A percentile compares a stretch with the other conserved stretches of the same genome.
phyloP scores from a whole-genome alignment of 306 rosid species.

The Dryas drummondii region DNA sequence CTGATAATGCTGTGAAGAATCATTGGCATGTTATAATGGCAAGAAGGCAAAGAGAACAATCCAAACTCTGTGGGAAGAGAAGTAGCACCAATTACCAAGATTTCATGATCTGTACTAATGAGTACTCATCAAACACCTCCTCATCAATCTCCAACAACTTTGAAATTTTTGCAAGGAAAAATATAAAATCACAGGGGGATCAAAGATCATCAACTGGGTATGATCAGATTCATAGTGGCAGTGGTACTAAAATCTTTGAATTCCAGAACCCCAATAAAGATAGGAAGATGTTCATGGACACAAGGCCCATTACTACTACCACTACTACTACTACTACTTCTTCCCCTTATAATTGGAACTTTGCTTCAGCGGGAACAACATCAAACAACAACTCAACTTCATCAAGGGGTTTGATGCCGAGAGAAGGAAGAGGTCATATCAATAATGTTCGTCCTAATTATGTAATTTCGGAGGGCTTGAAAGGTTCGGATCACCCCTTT shows the following conservation, averaged over 20 bases:
- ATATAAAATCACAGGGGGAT: slow-evolving; percentile 18
- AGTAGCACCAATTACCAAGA: slow-evolving; percentile 41
- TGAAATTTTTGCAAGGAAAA: slow-evolving; percentile 22
- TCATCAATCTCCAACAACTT: slow-evolving; percentile 13
- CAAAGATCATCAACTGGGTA: slow-evolving; percentile 28
- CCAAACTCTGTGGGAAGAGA: slow-evolving; percentile 64
- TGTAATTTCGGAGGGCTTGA: slow-evolving; percentile 35
- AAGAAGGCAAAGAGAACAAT: slow-evolving; percentile 83
- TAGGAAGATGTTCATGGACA: slow-evolving; percentile 21
- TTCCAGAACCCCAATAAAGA: slow-evolving; percentile 35
- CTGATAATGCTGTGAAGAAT: slow-evolving; percentile 94
- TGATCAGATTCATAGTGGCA: slow-evolving; percentile 6
- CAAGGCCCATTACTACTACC: not conserved
- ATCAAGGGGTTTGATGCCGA: slow-evolving; percentile 13
- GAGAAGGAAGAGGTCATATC: slow-evolving; percentile 37
- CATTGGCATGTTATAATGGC: slow-evolving; percentile 99
- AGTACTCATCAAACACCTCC: slow-evolving; percentile 21
- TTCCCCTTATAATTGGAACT: slow-evolving; percentile 61
- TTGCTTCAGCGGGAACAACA: slow-evolving; percentile 35
- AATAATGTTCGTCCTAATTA: slow-evolving; percentile 25
- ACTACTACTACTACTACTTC: slow-evolving; percentile 13
- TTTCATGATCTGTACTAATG: not conserved
- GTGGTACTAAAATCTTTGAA: slow-evolving; percentile 37
- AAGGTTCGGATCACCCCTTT: slow-evolving; percentile 32
- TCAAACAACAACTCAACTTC: slow-evolving; percentile 8